These are phyloP conservation scores for Puccinia brachypodii DNA, from an alignment of 1,284 basidiomycete species.

Conservation along the genomic window DNA sequence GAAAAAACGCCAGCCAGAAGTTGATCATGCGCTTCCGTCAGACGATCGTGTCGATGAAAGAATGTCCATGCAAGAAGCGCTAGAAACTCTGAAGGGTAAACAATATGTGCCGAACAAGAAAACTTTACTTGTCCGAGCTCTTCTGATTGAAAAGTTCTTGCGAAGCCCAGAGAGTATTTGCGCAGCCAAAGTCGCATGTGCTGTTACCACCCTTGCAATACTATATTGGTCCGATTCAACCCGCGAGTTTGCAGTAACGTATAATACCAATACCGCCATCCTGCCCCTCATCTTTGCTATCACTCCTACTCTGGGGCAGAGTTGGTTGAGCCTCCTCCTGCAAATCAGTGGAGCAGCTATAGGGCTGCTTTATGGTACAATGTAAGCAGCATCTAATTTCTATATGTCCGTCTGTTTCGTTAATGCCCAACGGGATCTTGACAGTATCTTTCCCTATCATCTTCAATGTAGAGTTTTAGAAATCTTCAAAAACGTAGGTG, in stretches of 20 bases:
- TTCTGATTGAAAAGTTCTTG: conserved; percentile 52
- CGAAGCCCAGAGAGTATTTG: conserved; percentile 54
- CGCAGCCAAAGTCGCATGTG: conserved; percentile 56
- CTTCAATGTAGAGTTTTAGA: conserved; percentile 48
- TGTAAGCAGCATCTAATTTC: conserved; percentile 45
- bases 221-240: conserved; percentile 51
- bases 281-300: conserved; percentile 57
- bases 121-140: conserved; percentile 52
- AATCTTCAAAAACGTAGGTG: conserved; percentile 57
- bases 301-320: conserved; percentile 56
- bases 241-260: conserved; percentile 56
- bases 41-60: conserved; percentile 37
- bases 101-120: conserved; percentile 50
- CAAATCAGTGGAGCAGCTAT: conserved; percentile 56
- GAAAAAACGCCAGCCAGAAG: not conserved
- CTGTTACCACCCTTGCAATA: conserved; percentile 55
- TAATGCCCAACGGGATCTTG: not conserved
- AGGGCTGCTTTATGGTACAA: conserved; percentile 48
- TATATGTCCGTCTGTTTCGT: not conserved
- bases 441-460: conserved; percentile 50
- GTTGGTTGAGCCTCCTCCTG: conserved; percentile 56
- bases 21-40: not conserved
- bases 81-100: conserved; percentile 54
- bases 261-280: conserved; percentile 55
- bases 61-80: conserved; percentile 55